A percentile compares a stretch with the other conserved stretches of the same genome.
Conservation (phyloP, 495 filamentous ascomycete genomes). For the Xylaria scruposa region DNA sequence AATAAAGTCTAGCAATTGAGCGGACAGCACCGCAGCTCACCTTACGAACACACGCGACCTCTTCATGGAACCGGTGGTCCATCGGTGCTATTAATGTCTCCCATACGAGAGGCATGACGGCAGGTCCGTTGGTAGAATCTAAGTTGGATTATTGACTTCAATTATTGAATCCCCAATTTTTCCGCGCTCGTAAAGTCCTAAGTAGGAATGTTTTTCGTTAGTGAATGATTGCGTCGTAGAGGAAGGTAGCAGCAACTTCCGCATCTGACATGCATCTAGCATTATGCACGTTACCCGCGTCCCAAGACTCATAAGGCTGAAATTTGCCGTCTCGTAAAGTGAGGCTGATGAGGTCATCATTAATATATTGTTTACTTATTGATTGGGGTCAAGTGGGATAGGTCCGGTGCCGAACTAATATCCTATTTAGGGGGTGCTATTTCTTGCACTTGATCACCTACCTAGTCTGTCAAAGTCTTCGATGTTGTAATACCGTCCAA, state of each 20-base stretch:
- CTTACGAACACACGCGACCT: not conserved
- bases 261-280: constrained; percentile 24
- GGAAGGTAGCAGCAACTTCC: constrained; percentile 21
- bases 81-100: not conserved
- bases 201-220: not conserved
- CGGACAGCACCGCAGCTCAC: not conserved
- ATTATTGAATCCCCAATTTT: not conserved
- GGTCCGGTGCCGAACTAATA: not conserved
- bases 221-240: constrained; percentile 10
- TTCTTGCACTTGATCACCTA: constrained; percentile 7
- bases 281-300: constrained; percentile 26
- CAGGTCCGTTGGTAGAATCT: not conserved
- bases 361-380: constrained; percentile 6
- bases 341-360: constrained; percentile 14
- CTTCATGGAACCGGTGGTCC: not conserved
- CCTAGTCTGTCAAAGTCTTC: not conserved
- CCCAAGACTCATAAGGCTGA: constrained; percentile 29
- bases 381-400: not conserved
- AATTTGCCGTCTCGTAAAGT: not conserved
- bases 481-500: not conserved
- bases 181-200: not conserved
- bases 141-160: not conserved
- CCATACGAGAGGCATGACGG: not conserved
- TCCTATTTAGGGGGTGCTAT: not conserved
- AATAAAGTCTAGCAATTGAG: not conserved